A percentile compares a stretch with the other conserved stretches of the same genome.
phyloP scores from a whole-genome alignment of 176 grass and related monocot genomes.

The Cenchrus fungigraminus region DNA sequence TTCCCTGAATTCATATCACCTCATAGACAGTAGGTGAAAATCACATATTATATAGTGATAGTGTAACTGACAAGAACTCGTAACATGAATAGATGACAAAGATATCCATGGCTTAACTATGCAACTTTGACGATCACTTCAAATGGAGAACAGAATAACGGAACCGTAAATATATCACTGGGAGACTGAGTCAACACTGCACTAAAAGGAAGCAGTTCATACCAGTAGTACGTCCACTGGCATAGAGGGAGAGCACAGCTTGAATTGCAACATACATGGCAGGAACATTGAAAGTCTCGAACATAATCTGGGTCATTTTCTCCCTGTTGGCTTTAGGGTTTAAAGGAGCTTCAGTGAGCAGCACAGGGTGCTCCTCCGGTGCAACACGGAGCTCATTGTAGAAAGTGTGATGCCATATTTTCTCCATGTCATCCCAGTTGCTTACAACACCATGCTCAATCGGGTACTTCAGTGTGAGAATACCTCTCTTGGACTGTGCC shows the following conservation, averaged over 20 bases:
- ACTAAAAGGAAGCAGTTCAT: conserved; percentile 39
- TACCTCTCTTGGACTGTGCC: conserved; percentile 89
- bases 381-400: conserved; percentile 88
- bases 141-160: neutral
- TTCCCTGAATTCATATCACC: neutral
- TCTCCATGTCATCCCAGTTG: conserved; percentile 95
- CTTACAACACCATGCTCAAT: conserved; percentile 83
- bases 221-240: conserved; percentile 76
- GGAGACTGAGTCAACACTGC: neutral
- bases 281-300: conserved; percentile 82
- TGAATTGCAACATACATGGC: conserved; percentile 91
- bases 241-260: conserved; percentile 85
- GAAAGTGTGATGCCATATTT: conserved; percentile 89
- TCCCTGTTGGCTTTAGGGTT: conserved; percentile 93
- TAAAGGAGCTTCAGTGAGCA: conserved; percentile 83
- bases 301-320: conserved; percentile 95
- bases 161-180: neutral
- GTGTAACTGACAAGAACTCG: neutral
- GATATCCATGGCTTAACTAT: neutral
- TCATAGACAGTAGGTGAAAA: neutral
- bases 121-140: neutral
- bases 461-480: conserved; percentile 75
- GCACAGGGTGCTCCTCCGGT: conserved; percentile 77
- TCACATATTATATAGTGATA: neutral
- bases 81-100: neutral